phyloP scores from a whole-genome alignment of 2,329 filamentous ascomycete species.

The Biscogniauxia marginata region DNA sequence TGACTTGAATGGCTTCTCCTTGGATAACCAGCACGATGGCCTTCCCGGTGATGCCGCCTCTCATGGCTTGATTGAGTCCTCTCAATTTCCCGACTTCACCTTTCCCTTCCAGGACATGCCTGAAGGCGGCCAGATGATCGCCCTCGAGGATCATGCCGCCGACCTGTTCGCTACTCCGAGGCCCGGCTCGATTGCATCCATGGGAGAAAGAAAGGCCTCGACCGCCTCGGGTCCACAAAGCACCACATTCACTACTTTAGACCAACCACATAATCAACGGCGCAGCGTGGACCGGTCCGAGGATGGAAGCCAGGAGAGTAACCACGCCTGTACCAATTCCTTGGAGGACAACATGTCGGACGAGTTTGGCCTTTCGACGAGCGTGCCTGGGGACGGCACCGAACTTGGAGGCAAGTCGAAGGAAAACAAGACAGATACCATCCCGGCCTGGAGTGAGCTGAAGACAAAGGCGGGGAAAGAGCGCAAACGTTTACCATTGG shows the following conservation, averaged over 20 bases:
- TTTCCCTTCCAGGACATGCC: conserved; percentile 48
- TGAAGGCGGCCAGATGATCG: conserved; percentile 42
- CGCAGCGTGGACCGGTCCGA: conserved; percentile 42
- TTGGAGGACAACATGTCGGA: conserved; percentile 55
- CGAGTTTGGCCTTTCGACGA: conserved; percentile 55
- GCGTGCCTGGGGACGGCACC: conserved; percentile 49
- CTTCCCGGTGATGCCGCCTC: conserved; percentile 31
- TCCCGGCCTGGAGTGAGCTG: conserved; percentile 74
- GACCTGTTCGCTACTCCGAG: conserved; percentile 30
- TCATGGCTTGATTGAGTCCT: conserved; percentile 42
- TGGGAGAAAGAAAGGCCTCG: conserved; percentile 37
- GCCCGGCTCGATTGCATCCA: conserved; percentile 35
- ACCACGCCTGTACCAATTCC: conserved; percentile 44
- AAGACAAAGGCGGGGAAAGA: conserved; percentile 96
- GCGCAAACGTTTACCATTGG: conserved; percentile 84
- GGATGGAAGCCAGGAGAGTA: conserved; percentile 43
- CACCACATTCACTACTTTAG: conserved; percentile 29
- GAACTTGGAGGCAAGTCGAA: conserved; percentile 53
- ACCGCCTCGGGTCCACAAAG: conserved; percentile 37
- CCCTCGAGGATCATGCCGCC: conserved; percentile 38
- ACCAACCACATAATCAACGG: conserved; percentile 23
- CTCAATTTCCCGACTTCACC: conserved; percentile 53
- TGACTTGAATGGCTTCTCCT: conserved; percentile 37
- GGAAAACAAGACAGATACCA: conserved; percentile 57
- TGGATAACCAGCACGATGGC: conserved; percentile 36